Evolutionary conservation across 108 stramenopile genomes (phyloP).

Genomic region (Epithemia pelagica): DNA sequence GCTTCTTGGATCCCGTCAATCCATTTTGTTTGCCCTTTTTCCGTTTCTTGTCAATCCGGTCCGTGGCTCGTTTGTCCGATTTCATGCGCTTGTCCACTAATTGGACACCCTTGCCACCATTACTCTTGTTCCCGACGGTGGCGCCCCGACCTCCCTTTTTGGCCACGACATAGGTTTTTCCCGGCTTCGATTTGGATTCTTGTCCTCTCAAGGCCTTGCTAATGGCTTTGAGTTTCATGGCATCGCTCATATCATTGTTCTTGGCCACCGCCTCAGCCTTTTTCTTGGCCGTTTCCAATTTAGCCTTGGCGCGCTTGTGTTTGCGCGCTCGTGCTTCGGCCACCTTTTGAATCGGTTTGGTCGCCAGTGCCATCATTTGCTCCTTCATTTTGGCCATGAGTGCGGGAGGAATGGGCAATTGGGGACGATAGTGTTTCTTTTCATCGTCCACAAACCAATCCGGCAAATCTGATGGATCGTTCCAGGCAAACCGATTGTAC

Average conservation of each 20-base stretch:
- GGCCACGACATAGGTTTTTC: constrained; percentile 90
- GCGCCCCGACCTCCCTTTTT: constrained; percentile 59
- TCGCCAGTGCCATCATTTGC: constrained; percentile 75
- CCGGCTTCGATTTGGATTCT: constrained; percentile 53
- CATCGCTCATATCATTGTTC: constrained; percentile 83
- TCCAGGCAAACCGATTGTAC: constrained; percentile 99
- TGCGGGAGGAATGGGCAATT: constrained; percentile 90
- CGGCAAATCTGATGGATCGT: constrained; percentile 92
- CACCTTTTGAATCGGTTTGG: constrained; percentile 96
- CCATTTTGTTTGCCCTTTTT: constrained; percentile 80
- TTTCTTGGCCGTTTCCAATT: constrained; percentile 91
- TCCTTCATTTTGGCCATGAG: constrained; percentile 94
- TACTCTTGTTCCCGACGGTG: no score
- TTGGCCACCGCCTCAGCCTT: constrained; percentile 89
- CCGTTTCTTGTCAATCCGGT: constrained; percentile 69
- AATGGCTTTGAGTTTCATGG: constrained; percentile 95
- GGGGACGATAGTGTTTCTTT: constrained; percentile 91
- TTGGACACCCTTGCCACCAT: constrained; percentile 87
- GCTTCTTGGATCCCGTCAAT: constrained; percentile 64
- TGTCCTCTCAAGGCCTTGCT: constrained; percentile 89
- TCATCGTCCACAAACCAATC: constrained; percentile 99
- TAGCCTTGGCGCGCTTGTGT: constrained; percentile 68
- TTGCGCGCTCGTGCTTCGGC: constrained; percentile 98
- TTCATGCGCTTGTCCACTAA: constrained; percentile 96
- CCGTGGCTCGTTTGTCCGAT: constrained; percentile 77